A percentile compares a stretch with the other conserved stretches of the same genome.
Evolutionary conservation across 441 rosid species (phyloP).

Genomic region (Croton setiger): DNA sequence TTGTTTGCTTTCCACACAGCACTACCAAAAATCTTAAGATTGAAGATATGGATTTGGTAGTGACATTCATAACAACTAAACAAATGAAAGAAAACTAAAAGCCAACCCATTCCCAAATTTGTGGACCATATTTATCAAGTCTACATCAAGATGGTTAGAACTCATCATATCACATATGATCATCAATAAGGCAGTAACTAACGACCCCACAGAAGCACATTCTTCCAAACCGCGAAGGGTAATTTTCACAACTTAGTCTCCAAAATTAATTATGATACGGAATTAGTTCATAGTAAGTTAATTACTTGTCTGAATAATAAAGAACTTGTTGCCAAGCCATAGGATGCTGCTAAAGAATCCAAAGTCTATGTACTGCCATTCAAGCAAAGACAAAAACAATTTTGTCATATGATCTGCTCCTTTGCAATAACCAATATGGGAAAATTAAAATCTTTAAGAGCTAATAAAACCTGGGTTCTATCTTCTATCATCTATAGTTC

Average conservation of each 20-base stretch:
- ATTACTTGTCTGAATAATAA: not conserved
- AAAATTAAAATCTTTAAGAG: not conserved
- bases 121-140: conserved; percentile 22
- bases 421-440: not conserved
- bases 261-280: conserved; percentile 5
- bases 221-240: conserved; percentile 10
- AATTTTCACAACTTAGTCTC: not conserved
- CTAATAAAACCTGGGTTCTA: not conserved
- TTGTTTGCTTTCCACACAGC: not conserved
- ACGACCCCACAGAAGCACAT: not conserved
- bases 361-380: conserved; percentile 11
- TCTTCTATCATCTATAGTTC: not conserved
- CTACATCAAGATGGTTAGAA: conserved; percentile 15
- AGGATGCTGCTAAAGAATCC: conserved; percentile 2
- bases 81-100: too few species aligned
- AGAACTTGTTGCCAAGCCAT: not conserved
- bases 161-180: conserved; percentile 10
- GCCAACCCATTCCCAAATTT: not conserved
- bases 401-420: conserved; percentile 8
- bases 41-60: conserved; percentile 1
- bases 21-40: conserved; percentile 3
- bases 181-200: conserved; percentile 13
- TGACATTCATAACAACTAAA: too few species aligned
- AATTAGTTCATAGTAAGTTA: not conserved
- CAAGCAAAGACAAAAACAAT: not conserved